Percentiles rank a stretch among this genome's conserved stretches.
phyloP scores from a whole-genome alignment of 805 yeast species.

The Zygoascus ofunaensis region DNA sequence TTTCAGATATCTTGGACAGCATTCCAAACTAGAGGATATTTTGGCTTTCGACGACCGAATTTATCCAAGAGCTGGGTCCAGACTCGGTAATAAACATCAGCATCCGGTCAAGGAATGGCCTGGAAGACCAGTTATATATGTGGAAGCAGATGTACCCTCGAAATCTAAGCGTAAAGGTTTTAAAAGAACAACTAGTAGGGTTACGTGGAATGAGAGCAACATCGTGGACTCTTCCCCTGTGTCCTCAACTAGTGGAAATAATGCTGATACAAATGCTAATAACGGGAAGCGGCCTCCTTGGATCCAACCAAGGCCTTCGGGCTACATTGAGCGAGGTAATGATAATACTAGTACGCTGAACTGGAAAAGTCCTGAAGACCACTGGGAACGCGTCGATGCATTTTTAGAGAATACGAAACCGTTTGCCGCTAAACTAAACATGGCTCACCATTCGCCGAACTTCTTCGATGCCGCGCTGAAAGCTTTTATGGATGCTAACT shows the following conservation, averaged over 20 bases:
- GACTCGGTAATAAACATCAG: conserved; percentile 69
- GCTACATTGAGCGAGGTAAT: conserved; percentile 78
- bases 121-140: conserved; percentile 57
- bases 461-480: conserved; percentile 67
- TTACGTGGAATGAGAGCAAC: not conserved
- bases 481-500: conserved; percentile 42
- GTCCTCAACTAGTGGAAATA: not conserved
- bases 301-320: conserved; percentile 71
- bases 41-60: conserved; percentile 70
- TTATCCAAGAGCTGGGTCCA: conserved; percentile 69
- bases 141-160: conserved; percentile 31
- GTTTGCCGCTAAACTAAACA: conserved; percentile 44
- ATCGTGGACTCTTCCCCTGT: not conserved
- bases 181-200: not conserved
- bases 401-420: conserved; percentile 49
- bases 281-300: conserved; percentile 54
- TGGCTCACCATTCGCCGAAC: conserved; percentile 64
- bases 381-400: conserved; percentile 34
- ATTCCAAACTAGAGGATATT: conserved; percentile 65
- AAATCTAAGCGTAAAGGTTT: not conserved
- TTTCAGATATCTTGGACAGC: conserved; percentile 68
- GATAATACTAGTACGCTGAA: conserved; percentile 51
- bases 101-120: conserved; percentile 50
- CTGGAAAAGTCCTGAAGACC: conserved; percentile 41
- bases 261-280: not conserved